A percentile compares a stretch with the other conserved stretches of the same genome.
phyloP scores from a whole-genome alignment of 2,329 filamentous ascomycete genomes.

The Colletotrichum noveboracense region DNA sequence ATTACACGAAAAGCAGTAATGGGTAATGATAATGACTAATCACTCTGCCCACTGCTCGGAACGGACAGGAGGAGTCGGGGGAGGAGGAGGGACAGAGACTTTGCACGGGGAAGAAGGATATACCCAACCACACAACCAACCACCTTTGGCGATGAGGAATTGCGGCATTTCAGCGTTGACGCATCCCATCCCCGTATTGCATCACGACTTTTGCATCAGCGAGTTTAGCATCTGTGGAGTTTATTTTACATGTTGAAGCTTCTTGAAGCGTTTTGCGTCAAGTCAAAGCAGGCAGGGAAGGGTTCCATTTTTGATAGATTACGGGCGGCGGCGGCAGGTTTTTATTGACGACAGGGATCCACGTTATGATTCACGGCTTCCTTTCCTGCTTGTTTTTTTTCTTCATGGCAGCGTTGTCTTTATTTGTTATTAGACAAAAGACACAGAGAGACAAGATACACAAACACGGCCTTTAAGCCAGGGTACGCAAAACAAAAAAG shows the following conservation, averaged over 20 bases:
- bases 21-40: slow-evolving; percentile 25
- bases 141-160: background rate
- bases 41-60: slow-evolving; percentile 1
- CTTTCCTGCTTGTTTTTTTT: background rate
- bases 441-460: background rate
- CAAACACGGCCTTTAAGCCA: background rate
- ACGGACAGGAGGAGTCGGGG: background rate
- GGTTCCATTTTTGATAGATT: background rate
- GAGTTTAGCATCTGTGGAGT: slow-evolving; percentile 5
- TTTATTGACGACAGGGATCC: background rate
- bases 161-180: background rate
- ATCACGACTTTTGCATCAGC: slow-evolving; percentile 16
- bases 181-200: background rate
- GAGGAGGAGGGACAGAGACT: background rate
- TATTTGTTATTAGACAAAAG: background rate
- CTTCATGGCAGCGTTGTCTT: background rate
- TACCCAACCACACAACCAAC: background rate
- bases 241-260: background rate
- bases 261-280: background rate
- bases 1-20: slow-evolving; percentile 11
- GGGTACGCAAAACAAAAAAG: background rate
- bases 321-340: background rate
- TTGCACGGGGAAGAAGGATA: slow-evolving; percentile 1
- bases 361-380: background rate
- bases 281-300: background rate